Percentiles rank a stretch among this genome's conserved stretches.
phyloP scores from a whole-genome alignment of 2,329 filamentous ascomycete genomes.

The Fusarium sp. region DNA sequence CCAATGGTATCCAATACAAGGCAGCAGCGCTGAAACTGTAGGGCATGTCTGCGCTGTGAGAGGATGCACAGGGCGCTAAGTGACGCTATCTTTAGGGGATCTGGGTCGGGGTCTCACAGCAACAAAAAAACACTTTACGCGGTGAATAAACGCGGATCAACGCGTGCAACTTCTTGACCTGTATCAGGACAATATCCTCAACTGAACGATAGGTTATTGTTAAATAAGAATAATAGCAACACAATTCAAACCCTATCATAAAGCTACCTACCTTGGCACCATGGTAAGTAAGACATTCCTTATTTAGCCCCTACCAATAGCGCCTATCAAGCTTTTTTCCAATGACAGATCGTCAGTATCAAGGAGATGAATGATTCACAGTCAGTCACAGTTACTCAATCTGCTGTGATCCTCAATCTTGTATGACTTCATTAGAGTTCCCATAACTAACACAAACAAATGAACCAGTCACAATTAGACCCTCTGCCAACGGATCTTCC shows the following conservation, averaged over 20 bases:
- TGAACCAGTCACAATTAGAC: constrained; percentile 86
- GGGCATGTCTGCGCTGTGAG: constrained; percentile 20
- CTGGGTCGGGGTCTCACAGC: constrained; percentile 24
- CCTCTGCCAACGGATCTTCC: constrained; percentile 87
- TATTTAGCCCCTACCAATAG: not conserved
- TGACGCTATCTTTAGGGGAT: constrained; percentile 19
- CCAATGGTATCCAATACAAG: constrained; percentile 37
- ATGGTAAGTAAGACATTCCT: constrained; percentile 36
- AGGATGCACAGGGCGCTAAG: constrained; percentile 25
- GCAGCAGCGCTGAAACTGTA: constrained; percentile 40
- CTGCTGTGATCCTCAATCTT: not conserved
- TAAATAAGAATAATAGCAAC: constrained; percentile 22
- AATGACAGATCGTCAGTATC: constrained; percentile 1
- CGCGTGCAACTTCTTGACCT: constrained; percentile 26
- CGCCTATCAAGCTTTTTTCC: not conserved
- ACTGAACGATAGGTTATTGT: constrained; percentile 30
- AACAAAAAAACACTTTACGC: constrained; percentile 53
- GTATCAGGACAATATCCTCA: constrained; percentile 24
- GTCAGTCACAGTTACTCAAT: not conserved
- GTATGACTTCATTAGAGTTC: not conserved
- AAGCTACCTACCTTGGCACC: not conserved
- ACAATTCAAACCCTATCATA: constrained; percentile 7
- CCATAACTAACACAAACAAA: constrained; percentile 40
- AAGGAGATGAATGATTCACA: constrained; percentile 20
- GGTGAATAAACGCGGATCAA: constrained; percentile 45